Evolutionary conservation across 345 rosid species (phyloP), one percentile per base, ranked within the genome.

Genomic region (Heritiera fomes): DNA sequence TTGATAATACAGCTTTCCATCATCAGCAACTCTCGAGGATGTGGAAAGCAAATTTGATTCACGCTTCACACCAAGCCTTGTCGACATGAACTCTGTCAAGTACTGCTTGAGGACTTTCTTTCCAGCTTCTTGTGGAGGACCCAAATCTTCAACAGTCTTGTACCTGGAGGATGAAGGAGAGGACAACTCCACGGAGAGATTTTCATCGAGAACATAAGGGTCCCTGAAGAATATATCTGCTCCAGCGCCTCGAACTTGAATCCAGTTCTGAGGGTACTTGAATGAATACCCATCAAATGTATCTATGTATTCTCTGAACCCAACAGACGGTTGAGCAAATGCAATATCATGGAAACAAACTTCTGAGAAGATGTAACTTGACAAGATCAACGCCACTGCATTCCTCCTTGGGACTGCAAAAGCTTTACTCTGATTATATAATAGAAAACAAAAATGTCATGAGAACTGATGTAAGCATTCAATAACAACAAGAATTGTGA

Each of bases 61-160:
- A 0, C 99, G 98, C 87, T 86, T 84, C 12, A 93, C 97, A 1
- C 98, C 97, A 2, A 95, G 94, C 76, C 99, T 87, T 52, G 99
- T 95, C 40, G 99, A 95, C 99, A 95, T 95, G 83, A 95, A 92
- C 89, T 95, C 97, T 23, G 95, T 95, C 87, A 95, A 85, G 84
- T 90, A 93, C 89, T 95, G 97, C 84, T 82, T 86, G 28, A 95
- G 89, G 45, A 92, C 94, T 85, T 82, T 90, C 88, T 87, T 88
- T 52, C 88, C 99, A 60, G 97, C 98, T 76, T 95, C 98, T 75
- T 89, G 79, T 6, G 95, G 98, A 0, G 94, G 84, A 17, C 99
- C 99, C 86, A 95, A 83, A 82, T 95, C 98, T 65, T 90, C 90
- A n/a, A 93, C 91, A 7, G 90, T 90, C 84, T 82, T 84, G 77